phyloP scores from a whole-genome alignment of 805 yeast species.

The Wickerhamomyces subpelliculosus region DNA sequence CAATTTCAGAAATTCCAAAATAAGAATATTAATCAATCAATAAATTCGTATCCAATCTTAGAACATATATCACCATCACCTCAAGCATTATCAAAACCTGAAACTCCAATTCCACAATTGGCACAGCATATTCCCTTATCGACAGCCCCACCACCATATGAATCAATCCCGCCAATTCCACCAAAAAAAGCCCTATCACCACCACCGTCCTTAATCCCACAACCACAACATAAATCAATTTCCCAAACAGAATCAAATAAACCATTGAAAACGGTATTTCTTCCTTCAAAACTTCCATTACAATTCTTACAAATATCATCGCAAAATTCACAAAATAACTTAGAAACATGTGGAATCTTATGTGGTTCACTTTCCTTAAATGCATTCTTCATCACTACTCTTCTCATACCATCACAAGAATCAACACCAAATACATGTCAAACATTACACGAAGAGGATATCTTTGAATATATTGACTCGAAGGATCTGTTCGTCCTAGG shows the following conservation, averaged over 20 bases:
- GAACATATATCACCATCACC: constrained; percentile 1
- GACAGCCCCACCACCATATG: background rate
- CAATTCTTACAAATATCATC: constrained; percentile 40
- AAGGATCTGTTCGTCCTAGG: constrained; percentile 58
- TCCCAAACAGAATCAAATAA: constrained; percentile 49
- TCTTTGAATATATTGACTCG: constrained; percentile 49
- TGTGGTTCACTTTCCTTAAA: constrained; percentile 56
- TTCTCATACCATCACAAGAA: constrained; percentile 57
- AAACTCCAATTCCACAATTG: background rate
- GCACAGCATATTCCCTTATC: constrained; percentile 3
- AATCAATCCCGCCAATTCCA: background rate
- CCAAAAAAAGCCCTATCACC: background rate
- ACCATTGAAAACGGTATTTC: constrained; percentile 43
- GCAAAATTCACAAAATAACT: constrained; percentile 39
- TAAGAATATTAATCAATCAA: constrained; percentile 1
- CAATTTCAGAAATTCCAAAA: constrained; percentile 4
- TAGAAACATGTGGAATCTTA: constrained; percentile 63
- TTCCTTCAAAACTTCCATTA: constrained; percentile 38
- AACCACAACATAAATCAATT: constrained; percentile 30
- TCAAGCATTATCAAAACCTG: constrained; percentile 5
- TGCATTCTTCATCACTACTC: constrained; percentile 56
- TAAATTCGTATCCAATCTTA: constrained; percentile 14
- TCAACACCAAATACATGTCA: constrained; percentile 57
- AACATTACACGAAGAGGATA: constrained; percentile 51
- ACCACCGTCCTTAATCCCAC: background rate